Base-by-base conservation (phyloP, 2,329 filamentous ascomycete species). In the Scedosporium dehoogii region DNA sequence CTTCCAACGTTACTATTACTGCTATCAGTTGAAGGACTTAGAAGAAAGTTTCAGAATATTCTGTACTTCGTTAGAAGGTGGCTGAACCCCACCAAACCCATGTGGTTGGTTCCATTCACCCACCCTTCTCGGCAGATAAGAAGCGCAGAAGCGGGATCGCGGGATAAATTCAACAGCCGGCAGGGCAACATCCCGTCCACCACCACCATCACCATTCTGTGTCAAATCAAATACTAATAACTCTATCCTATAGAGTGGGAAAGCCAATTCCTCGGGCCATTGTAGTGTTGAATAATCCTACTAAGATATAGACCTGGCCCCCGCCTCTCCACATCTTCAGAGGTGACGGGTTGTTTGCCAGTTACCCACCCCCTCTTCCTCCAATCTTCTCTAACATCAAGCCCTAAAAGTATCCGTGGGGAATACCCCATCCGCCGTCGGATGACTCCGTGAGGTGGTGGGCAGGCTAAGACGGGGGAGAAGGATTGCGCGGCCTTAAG, bases 101-200 rank as follows among this genome's bases (percentile, higher is more conserved):
- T 27, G 51, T 55, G 51, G 51, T 55, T 55, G 51, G 51, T 55
- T 55, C 51, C 16, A 16, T 16, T 23, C 21, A 27, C 18, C 51
- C 51, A 55, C 51, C 51, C 12, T 27, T 18, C n/a, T 55, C 51
- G 51, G 51, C 51, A 55, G 51, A 55, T 55, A 23, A 18, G n/a
- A 23, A 18, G 51, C 51, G 18, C 51, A 55, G 21, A 14, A 16
- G 23, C 51, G 51, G 51, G 23, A 55, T 55, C 51, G 21, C 10
- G 51, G 51, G 51, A 55, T 55, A 55, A 55, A 55, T 55, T 55
- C 51, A 55, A 55, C 51, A 55, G 51, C 51, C 51, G 51, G 51
- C 51, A 55, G 23, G 21, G 23, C 51, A 55, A 55, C 51, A 21
- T 6, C 23, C 18, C 51, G 44, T 6, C 44, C 44, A n/a, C 51